Evolutionary conservation across 1,284 basidiomycete species (phyloP).

Genomic region (Pseudomicrostroma phylloplanum): DNA sequence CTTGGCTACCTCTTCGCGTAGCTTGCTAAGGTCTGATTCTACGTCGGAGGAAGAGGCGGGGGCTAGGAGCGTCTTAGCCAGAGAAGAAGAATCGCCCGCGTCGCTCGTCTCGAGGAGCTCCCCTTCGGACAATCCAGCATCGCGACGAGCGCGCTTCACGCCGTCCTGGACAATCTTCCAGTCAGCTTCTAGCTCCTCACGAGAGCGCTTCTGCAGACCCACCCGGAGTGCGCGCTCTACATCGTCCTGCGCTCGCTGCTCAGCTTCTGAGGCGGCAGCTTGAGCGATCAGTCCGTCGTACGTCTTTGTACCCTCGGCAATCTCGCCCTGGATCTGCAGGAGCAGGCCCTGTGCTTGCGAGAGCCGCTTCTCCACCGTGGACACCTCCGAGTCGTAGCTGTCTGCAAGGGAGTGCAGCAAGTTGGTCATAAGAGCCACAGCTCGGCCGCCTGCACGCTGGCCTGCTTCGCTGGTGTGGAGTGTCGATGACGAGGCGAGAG

Average conservation of each 20-base stretch:
- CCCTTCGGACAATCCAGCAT: slow-evolving; percentile 23
- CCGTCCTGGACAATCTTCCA: slow-evolving; percentile 33
- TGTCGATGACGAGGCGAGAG: slow-evolving; percentile 19
- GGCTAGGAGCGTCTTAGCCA: slow-evolving; percentile 14
- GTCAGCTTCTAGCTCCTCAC: slow-evolving; percentile 47
- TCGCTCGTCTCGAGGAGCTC: slow-evolving; percentile 11
- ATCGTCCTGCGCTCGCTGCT: slow-evolving; percentile 60
- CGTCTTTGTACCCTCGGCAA: slow-evolving; percentile 61
- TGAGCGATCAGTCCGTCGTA: slow-evolving; percentile 62
- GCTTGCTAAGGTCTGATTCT: slow-evolving; percentile 20
- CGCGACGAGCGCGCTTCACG: slow-evolving; percentile 28
- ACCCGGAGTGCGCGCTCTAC: slow-evolving; percentile 64
- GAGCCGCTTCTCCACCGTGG: slow-evolving; percentile 84
- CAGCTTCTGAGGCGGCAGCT: slow-evolving; percentile 64
- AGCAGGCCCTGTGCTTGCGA: slow-evolving; percentile 82
- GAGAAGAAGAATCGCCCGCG: slow-evolving; percentile 12
- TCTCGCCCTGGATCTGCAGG: slow-evolving; percentile 81
- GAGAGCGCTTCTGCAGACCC: slow-evolving; percentile 73
- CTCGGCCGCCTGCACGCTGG: slow-evolving; percentile 72
- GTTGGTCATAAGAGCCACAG: slow-evolving; percentile 69
- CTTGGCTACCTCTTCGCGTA: slow-evolving; percentile 23
- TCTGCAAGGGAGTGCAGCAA: slow-evolving; percentile 83
- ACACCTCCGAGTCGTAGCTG: slow-evolving; percentile 88
- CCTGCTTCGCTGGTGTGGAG: slow-evolving; percentile 82
- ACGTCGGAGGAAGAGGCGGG: slow-evolving; percentile 12